These are phyloP conservation scores for Neospermospora avenae DNA, from an alignment of 2,329 filamentous ascomycete genomes.

Conservation along the genomic window DNA sequence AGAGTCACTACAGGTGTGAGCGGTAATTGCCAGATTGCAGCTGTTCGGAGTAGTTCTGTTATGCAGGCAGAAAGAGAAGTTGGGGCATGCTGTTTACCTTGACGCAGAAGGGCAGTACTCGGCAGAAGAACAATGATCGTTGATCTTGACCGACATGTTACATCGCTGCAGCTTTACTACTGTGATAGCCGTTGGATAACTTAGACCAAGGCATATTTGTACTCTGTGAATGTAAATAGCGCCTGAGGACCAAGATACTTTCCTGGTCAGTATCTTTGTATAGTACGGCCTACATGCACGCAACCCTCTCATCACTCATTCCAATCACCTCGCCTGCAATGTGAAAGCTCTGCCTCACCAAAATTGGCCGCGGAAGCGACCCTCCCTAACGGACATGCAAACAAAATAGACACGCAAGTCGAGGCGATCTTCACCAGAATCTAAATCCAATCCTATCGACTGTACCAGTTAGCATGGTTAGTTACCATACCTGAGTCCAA, in stretches of 20 bases:
- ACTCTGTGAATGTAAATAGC: background rate
- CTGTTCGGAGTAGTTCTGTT: no score
- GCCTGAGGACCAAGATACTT: no score
- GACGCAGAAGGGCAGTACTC: no score
- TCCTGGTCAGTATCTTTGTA: background rate
- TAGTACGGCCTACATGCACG: background rate
- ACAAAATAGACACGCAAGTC: background rate
- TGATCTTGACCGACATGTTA: background rate
- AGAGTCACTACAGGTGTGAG: no score
- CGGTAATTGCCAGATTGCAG: no score
- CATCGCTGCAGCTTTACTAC: background rate
- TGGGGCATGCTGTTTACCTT: no score
- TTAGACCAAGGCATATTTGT: background rate
- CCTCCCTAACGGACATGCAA: background rate
- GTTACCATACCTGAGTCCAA: background rate
- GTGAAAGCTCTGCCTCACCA: slow-evolving; percentile 1
- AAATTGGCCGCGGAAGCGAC: background rate
- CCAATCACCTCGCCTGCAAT: background rate
- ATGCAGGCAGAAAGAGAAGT: no score
- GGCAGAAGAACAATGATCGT: no score
- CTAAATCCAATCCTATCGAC: background rate
- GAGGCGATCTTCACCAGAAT: background rate
- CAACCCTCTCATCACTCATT: background rate
- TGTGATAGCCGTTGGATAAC: background rate
- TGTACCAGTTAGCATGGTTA: no score